These are phyloP conservation scores for Sclerotinia nivalis DNA, from an alignment of 2,329 filamentous ascomycete genomes.

Conservation along the genomic window DNA sequence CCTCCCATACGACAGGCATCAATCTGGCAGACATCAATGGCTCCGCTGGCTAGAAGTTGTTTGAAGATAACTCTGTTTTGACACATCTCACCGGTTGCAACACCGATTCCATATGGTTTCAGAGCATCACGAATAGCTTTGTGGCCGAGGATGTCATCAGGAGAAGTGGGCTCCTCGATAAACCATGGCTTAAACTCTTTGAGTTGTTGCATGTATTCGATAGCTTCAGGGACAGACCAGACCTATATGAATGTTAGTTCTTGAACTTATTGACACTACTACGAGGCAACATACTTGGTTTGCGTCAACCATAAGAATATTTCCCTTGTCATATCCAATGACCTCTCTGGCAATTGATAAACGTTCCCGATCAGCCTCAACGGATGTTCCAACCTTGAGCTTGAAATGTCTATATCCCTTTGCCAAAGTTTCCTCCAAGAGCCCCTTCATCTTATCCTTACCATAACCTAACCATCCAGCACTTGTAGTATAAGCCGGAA, in stretches of 20 bases:
- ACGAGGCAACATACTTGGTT: conserved; percentile 63
- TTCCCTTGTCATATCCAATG: conserved; percentile 71
- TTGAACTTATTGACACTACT: conserved; percentile 24
- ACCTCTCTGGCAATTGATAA: conserved; percentile 74
- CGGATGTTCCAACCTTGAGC: conserved; percentile 77
- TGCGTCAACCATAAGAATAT: conserved; percentile 88
- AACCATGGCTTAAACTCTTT: conserved; percentile 87
- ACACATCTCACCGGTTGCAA: conserved; percentile 93
- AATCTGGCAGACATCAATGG: conserved; percentile 86
- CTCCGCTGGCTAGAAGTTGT: conserved; percentile 76
- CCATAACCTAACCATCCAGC: conserved; percentile 92
- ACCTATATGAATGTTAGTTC: conserved; percentile 46
- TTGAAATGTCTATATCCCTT: conserved; percentile 87
- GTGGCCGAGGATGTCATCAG: conserved; percentile 87
- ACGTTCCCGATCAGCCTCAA: conserved; percentile 71
- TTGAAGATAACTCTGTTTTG: conserved; percentile 95
- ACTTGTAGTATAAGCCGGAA: conserved; percentile 87
- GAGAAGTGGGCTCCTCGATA: conserved; percentile 90
- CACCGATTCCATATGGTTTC: conserved; percentile 71
- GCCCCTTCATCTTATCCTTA: conserved; percentile 78
- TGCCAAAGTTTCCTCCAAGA: conserved; percentile 72
- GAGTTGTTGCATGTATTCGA: conserved; percentile 81
- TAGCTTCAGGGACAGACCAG: conserved; percentile 87
- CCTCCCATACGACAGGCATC: conserved; percentile 88
- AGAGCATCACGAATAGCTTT: conserved; percentile 81